These are phyloP conservation scores for Ogataea pilisensis DNA, from an alignment of 805 yeast species.

Conservation along the genomic window DNA sequence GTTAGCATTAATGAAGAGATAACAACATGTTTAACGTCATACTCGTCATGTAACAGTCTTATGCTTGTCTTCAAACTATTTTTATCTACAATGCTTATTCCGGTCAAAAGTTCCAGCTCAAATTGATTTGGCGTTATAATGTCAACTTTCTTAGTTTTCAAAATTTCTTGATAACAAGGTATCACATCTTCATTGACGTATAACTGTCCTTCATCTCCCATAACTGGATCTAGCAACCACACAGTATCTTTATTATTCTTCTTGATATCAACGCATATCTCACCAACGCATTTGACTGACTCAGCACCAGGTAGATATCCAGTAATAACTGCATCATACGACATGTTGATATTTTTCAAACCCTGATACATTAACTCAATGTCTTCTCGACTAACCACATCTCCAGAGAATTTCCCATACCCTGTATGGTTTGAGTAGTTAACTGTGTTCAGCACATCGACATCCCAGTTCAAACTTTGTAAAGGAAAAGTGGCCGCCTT, in stretches of 20 bases:
- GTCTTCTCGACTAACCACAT: slow-evolving; percentile 37
- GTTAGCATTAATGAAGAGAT: slow-evolving; percentile 50
- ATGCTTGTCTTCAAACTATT: slow-evolving; percentile 45
- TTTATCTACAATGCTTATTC: slow-evolving; percentile 36
- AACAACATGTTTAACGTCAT: slow-evolving; percentile 55
- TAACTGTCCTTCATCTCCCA: slow-evolving; percentile 73
- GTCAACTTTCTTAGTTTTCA: slow-evolving; percentile 49
- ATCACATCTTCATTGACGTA: slow-evolving; percentile 59
- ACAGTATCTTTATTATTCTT: slow-evolving; percentile 29
- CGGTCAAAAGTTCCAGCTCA: slow-evolving; percentile 66
- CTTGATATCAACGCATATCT: slow-evolving; percentile 34
- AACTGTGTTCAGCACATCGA: slow-evolving; percentile 61
- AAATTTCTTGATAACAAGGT: slow-evolving; percentile 50
- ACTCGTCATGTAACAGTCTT: slow-evolving; percentile 41
- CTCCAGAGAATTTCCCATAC: slow-evolving; percentile 54
- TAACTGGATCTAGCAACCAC: slow-evolving; percentile 72
- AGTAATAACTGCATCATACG: slow-evolving; percentile 54
- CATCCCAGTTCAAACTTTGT: slow-evolving; percentile 65
- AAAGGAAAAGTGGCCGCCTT: slow-evolving; percentile 63
- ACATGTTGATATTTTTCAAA: slow-evolving; percentile 28
- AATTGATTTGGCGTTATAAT: slow-evolving; percentile 88
- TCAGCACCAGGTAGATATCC: slow-evolving; percentile 65
- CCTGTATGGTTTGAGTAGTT: slow-evolving; percentile 72
- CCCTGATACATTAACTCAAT: slow-evolving; percentile 39
- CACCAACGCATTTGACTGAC: slow-evolving; percentile 42